Percentiles rank a stretch among this genome's conserved stretches.
Evolutionary conservation across 768 basidiomycete genomes (phyloP).

Genomic region (Mycena filopes): DNA sequence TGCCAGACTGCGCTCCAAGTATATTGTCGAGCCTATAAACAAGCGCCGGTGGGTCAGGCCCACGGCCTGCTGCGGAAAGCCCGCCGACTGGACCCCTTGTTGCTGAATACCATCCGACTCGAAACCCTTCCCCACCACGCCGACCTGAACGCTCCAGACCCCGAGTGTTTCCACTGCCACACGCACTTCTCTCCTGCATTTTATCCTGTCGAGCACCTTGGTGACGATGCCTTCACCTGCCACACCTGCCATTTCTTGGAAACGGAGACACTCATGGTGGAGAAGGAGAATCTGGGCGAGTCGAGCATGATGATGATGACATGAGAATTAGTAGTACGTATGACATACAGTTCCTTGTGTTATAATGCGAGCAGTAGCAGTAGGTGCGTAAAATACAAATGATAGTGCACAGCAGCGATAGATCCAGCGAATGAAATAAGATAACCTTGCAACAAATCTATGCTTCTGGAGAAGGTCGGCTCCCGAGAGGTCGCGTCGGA

Average conservation of each 20-base stretch:
- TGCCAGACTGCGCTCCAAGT: conserved; percentile 88
- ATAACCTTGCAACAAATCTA: conserved; percentile 48
- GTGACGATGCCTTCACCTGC: conserved; percentile 42
- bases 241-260: conserved; percentile 58
- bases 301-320: conserved; percentile 20
- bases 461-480: conserved; percentile 41
- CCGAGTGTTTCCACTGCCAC: conserved; percentile 68
- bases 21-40: conserved; percentile 88
- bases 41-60: conserved; percentile 73
- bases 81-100: conserved; percentile 78
- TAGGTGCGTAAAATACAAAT: conserved; percentile 47
- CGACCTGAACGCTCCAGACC: conserved; percentile 40
- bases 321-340: conserved; percentile 41
- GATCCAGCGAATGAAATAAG: conserved; percentile 40
- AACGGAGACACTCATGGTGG: conserved; percentile 38
- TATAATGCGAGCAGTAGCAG: conserved; percentile 41
- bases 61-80: conserved; percentile 93
- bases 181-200: conserved; percentile 84
- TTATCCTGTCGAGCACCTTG: conserved; percentile 52
- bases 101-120: conserved; percentile 54
- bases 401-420: conserved; percentile 38
- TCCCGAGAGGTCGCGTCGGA: neutral
- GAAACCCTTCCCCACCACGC: conserved; percentile 44
- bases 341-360: conserved; percentile 33
- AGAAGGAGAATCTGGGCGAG: conserved; percentile 44